Percentiles rank a stretch among this genome's conserved stretches.
Conservation (phyloP, 2,329 filamentous ascomycete genomes). For the Penicillium sp. region DNA sequence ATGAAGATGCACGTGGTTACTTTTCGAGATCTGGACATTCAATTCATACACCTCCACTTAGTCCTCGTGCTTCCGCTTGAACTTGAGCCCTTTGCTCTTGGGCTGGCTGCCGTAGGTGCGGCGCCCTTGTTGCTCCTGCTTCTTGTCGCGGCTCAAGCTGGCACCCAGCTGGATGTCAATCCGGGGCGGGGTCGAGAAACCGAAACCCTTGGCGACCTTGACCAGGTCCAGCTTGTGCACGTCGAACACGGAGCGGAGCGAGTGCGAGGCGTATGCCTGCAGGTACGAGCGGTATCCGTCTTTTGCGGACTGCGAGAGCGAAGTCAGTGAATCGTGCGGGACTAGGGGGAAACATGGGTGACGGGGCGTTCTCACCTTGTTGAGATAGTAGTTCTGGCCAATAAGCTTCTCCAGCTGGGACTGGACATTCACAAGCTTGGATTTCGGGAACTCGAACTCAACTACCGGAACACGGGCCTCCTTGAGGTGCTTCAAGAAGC, state of each 20-base stretch:
- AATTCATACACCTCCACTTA: conserved; percentile 25
- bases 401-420: conserved; percentile 93
- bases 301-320: conserved; percentile 55
- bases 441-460: conserved; percentile 90
- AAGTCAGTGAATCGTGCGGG: conserved; percentile 3
- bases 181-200: conserved; percentile 71
- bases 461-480: conserved; percentile 88
- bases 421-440: conserved; percentile 88
- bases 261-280: conserved; percentile 89
- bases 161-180: conserved; percentile 76
- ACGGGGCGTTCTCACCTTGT: conserved; percentile 60
- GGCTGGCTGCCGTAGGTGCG: conserved; percentile 77
- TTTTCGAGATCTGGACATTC: conserved; percentile 20
- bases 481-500: conserved; percentile 88
- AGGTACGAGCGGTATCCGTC: conserved; percentile 84
- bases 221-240: conserved; percentile 76
- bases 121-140: conserved; percentile 57
- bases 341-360: conserved; percentile 2
- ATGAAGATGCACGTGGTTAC: conserved; percentile 24
- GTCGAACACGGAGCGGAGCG: conserved; percentile 77
- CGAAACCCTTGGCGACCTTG: conserved; percentile 81
- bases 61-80: conserved; percentile 49
- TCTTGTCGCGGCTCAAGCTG: conserved; percentile 71
- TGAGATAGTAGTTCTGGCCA: conserved; percentile 92
- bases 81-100: conserved; percentile 57